Evolutionary conservation across 169 alveolate genomes (phyloP), one percentile per base, ranked within the genome.

Genomic region (Cryptosporidium parvum): DNA sequence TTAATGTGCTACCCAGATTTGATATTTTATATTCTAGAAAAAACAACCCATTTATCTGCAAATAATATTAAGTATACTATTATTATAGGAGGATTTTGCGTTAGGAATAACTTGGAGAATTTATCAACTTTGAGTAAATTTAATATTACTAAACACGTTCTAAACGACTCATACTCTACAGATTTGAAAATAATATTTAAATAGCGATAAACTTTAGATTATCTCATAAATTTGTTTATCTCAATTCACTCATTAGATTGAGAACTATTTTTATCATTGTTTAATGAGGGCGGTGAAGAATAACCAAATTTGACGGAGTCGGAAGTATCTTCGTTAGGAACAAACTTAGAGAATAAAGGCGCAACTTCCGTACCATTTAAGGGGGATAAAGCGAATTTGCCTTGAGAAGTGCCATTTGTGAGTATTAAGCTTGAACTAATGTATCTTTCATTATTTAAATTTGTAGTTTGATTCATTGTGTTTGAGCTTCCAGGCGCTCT

Each of bases 261-360:
- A 39, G 42, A 44, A 71, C 29, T 71, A 2, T 29, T 35, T 18
- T 56, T 21, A 12, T 26, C 29, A 33, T 51, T 73, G 14, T 35
- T 56, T 14, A 73, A 52, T 8, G 69, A 29, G 4, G 86, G 86
- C 14, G 70, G 70, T 1, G 86, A 39, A 21, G 86, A 73, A 73
- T 73, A 56, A 9, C 86, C 86, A 35, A 73, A 56, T 42, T 52
- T 73, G 33, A 73, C 70, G n/a, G 86, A 56, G 31, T 31, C 86
- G 31, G 71, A 39, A 69, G 62, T 37, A 31, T 51, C 68, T 73
- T 73, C 86, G 10, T n/a, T 59, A 8, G 86, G 42, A 42, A 56
- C 56, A 12, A 73, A 73, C 52, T 73, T 73, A 37, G 86, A 73
- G 56, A 59, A 73, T 35, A 73, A n/a, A n/a, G 86, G 86, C 21